Conservation (phyloP, 768 basidiomycete genomes). For the Collybia sp. region DNA sequence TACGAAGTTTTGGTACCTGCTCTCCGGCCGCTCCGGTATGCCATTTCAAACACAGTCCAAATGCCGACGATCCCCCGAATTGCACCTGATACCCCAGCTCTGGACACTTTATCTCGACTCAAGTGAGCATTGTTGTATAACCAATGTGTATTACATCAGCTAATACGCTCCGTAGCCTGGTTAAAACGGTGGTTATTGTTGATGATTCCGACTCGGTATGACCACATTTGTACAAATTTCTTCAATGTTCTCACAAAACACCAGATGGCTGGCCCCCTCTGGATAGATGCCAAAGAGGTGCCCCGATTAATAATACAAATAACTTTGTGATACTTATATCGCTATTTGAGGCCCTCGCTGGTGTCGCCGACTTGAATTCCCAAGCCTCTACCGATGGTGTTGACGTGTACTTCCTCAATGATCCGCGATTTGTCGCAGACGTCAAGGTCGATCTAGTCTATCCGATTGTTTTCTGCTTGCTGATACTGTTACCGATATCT, state of each 20-base stretch:
- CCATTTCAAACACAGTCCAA: slow-evolving; percentile 5
- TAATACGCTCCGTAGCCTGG: slow-evolving; percentile 4
- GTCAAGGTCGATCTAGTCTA: background rate
- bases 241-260: background rate
- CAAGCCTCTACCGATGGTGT: slow-evolving; percentile 4
- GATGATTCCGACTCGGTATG: slow-evolving; percentile 17
- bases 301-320: background rate
- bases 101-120: slow-evolving; percentile 4
- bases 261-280: slow-evolving; percentile 14
- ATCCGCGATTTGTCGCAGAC: background rate
- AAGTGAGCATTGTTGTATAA: slow-evolving; percentile 2
- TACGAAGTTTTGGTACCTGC: slow-evolving; percentile 18
- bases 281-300: slow-evolving; percentile 14
- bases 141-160: background rate
- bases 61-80: slow-evolving; percentile 12
- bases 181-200: slow-evolving; percentile 16
- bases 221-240: background rate
- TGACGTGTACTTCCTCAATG: slow-evolving; percentile 1
- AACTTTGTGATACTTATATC: background rate
- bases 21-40: slow-evolving; percentile 12
- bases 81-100: background rate
- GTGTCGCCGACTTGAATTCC: slow-evolving; percentile 8
- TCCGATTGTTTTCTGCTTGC: no score
- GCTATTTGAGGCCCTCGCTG: slow-evolving; percentile 3
- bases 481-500: background rate